phyloP scores from a whole-genome alignment of 148 eudicot species.

The Polygonum aviculare region DNA sequence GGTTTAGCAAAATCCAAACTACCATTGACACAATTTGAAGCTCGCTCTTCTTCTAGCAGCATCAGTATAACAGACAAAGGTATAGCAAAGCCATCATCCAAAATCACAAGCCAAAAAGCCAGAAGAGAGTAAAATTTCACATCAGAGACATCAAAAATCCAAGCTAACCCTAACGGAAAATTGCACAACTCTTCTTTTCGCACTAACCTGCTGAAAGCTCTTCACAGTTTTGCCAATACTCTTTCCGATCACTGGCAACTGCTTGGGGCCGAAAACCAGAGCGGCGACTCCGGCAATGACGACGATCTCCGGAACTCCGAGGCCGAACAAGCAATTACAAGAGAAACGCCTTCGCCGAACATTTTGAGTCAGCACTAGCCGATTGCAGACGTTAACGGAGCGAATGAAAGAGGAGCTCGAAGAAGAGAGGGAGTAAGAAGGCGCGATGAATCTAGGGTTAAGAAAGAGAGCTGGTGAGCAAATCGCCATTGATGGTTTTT shows the following conservation, averaged over 20 bases:
- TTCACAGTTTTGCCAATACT: slow-evolving; percentile 79
- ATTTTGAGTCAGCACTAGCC: slow-evolving; percentile 19
- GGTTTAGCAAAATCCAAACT: not conserved
- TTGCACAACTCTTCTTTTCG: not conserved
- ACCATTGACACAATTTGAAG: not conserved
- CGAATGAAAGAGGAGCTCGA: slow-evolving; percentile 29
- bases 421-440: slow-evolving; percentile 21
- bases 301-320: slow-evolving; percentile 84
- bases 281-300: slow-evolving; percentile 85
- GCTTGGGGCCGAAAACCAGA: slow-evolving; percentile 79
- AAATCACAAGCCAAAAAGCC: not conserved
- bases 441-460: not conserved
- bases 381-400: slow-evolving; percentile 6
- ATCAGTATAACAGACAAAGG: not conserved
- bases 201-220: slow-evolving; percentile 78
- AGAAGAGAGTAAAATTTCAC: not conserved
- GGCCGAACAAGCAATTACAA: slow-evolving; percentile 67
- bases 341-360: slow-evolving; percentile 24
- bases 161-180: not conserved
- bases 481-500: slow-evolving; percentile 18
- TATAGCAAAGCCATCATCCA: no score
- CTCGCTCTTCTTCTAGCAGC: not conserved
- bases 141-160: not conserved
- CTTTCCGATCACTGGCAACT: slow-evolving; percentile 76
- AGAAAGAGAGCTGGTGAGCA: slow-evolving; percentile 22